Evolutionary conservation across 306 rosid genomes (phyloP), one percentile per base, ranked within the genome.

Genomic region (Mimosa bimucronata): DNA sequence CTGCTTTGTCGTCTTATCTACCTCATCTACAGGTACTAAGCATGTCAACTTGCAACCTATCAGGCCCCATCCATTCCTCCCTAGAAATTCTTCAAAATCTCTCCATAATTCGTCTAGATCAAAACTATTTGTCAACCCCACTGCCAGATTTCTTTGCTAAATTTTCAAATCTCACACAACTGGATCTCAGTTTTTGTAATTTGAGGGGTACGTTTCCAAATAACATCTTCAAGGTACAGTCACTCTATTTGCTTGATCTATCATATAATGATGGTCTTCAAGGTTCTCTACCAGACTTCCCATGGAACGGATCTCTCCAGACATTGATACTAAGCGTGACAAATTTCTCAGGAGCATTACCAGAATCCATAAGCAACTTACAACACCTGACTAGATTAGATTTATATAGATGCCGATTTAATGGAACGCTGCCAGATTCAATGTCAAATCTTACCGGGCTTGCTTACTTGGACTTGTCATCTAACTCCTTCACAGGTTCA

Each of bases 21-120:
- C 62, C 62, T 23, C 57, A 62, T 5, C 66, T 77, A 3, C 69
- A 58, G 6, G 77, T 62, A 6, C 8, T 84, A 66, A 84, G 79
- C 67, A 38, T 84, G 74, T 29, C 61, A 16, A 0, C 0, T 7
- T 77, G 82, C 66, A 2, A 19, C 29, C 68, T 84, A 3, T 70
- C 71, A 0, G 82, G 82, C 8, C 87, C 84, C 21, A 12, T 84
- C 9, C 26, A 77, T 57, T 3, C 75, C 62, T 76, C 73, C 2
- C 16, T 72, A 0, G 7, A 4, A 2, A 77, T 3, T 25, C 82
- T 80, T 45, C 6, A 65, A 0, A 19, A 44, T 0, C 58, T 80
- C n/a, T 71, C 82, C 0, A 9, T 58, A 8, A 66, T 80, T 72
- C 28, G 41, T 14, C 9, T 84, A 3, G 28, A 34, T 0, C 0